Base-by-base conservation (phyloP, 768 basidiomycete genomes). In the Lentinus brumalis region DNA sequence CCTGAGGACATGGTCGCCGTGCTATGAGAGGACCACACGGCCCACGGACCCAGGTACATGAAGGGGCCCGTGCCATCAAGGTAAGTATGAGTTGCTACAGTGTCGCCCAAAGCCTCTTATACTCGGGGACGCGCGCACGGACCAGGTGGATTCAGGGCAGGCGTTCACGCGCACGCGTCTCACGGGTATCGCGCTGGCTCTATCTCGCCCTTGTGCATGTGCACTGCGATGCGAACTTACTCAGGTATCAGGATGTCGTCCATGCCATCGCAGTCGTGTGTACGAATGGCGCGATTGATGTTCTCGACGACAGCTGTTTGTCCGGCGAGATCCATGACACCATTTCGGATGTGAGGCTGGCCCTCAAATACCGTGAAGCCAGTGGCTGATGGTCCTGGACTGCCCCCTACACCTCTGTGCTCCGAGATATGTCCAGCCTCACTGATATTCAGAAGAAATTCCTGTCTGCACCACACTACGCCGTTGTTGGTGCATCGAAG, bases 401-500 rank as follows among this genome's bases (percentile, higher is more conserved):
- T 5, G 16, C 15, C 42, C 42, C 15, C 42, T 11, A 35, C 35
- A 14, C 53, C 53, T 26, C 21, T 26, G 15, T 14, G 14, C 45
- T 29, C 21, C 40, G 31, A 57, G 57, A 53, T 53, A 71, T 68
- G 66, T 11, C 63, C 75, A 63, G 66, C 32, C 54, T 65, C n/a
- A 67, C 77, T 45, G 79, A 86, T 59, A 82, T 83, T 59, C 76
- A 80, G 66, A 74, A 71, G 45, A 66, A 70, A 41, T 94, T 94
- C 74, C 71, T 94, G 44, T 77, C 82, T 8, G 82, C 85, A 12
- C 78, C 87, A 6, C 70, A 77, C 61, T 95, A 81, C 57, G 93
- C 91, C 35, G 92, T 94, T 30, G 84, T 92, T 14, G 92, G 93
- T 26, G 91, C 91, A 4, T 93, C 90, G 46, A 92, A 86, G 63